Conservation (phyloP, 768 basidiomycete species). For the Exsudoporus frostii region DNA sequence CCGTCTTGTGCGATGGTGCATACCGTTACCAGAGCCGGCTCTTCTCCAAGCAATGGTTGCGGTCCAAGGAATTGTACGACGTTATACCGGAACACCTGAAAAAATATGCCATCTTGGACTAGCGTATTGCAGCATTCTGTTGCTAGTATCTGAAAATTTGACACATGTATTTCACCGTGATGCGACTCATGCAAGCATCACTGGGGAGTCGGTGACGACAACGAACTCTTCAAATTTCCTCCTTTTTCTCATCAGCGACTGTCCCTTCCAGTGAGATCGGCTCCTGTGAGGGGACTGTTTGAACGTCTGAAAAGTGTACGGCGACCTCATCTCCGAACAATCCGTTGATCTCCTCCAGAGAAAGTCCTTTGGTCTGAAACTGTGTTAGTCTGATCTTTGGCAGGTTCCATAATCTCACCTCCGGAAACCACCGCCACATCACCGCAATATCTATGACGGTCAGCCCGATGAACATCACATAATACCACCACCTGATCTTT, state of each 20-base stretch:
- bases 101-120: slow-evolving; percentile 88
- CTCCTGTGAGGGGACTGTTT: not conserved
- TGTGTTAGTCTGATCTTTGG: not conserved
- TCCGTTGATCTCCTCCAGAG: not conserved
- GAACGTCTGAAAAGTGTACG: not conserved
- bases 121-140: slow-evolving; percentile 8
- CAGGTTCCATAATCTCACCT: not conserved
- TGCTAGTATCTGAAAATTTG: not conserved
- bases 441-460: not conserved
- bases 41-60: slow-evolving; percentile 92
- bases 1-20: slow-evolving; percentile 92
- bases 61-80: slow-evolving; percentile 69
- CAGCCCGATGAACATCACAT: not conserved
- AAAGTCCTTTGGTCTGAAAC: not conserved
- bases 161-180: not conserved
- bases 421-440: not conserved
- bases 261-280: not conserved
- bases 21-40: slow-evolving; percentile 96
- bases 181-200: not conserved
- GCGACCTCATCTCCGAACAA: not conserved
- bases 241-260: not conserved
- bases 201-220: not conserved
- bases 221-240: not conserved
- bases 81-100: slow-evolving; percentile 81
- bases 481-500: not conserved